These are phyloP conservation scores for Cichorium intybus DNA, from an alignment of 140 eudicot species.

Conservation along the genomic window DNA sequence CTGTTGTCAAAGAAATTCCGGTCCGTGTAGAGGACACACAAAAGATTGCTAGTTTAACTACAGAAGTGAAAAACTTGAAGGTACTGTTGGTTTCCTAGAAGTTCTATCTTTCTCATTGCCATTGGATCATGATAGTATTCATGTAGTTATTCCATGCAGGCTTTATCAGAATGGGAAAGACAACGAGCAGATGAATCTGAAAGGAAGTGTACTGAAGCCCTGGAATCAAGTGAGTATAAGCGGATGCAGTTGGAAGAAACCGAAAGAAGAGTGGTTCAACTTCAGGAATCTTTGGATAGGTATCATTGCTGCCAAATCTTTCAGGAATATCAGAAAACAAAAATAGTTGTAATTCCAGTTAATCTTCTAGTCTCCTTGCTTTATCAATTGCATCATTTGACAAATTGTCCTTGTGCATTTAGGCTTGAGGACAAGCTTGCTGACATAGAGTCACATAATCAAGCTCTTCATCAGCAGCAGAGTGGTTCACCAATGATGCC, in stretches of 20 bases:
- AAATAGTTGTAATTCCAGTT: background rate
- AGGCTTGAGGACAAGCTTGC: slow-evolving; percentile 88
- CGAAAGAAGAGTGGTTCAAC: slow-evolving; percentile 71
- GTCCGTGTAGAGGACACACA: slow-evolving; percentile 79
- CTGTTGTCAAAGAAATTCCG: slow-evolving; percentile 67
- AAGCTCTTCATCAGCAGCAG: slow-evolving; percentile 87
- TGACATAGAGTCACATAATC: slow-evolving; percentile 77
- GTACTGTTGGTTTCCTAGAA: slow-evolving; percentile 13
- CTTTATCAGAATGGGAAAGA: slow-evolving; percentile 61
- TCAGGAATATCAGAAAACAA: slow-evolving; percentile 3
- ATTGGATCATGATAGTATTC: slow-evolving; percentile 3
- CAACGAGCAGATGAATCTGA: slow-evolving; percentile 78
- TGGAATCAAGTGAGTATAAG: slow-evolving; percentile 65
- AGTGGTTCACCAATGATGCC: slow-evolving; percentile 64
- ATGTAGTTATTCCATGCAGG: slow-evolving; percentile 38
- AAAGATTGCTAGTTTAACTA: slow-evolving; percentile 65
- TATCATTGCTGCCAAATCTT: slow-evolving; percentile 30
- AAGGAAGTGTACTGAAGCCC: slow-evolving; percentile 59
- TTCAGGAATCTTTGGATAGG: slow-evolving; percentile 89
- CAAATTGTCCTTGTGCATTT: slow-evolving; percentile 17
- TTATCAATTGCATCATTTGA: slow-evolving; percentile 4
- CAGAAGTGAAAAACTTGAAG: slow-evolving; percentile 56
- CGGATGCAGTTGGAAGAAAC: slow-evolving; percentile 78
- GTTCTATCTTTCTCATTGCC: background rate
- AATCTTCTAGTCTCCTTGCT: background rate